Conservation (phyloP, 371 early-diverging fungal genomes). For the Lichtheimia corymbifera region DNA sequence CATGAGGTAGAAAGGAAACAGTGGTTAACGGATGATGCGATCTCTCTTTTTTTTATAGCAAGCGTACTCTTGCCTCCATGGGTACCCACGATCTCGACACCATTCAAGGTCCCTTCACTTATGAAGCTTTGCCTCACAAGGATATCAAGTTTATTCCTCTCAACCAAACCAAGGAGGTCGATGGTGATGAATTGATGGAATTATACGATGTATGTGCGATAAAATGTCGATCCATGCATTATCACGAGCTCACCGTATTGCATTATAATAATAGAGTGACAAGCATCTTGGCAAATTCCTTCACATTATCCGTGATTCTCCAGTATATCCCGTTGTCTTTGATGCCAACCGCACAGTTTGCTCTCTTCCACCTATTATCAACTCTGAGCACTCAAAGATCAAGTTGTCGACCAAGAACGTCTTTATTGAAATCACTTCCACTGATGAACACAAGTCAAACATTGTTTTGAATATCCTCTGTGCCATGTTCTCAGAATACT, state of each 20-base stretch:
- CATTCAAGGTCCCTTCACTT: slow-evolving; percentile 93
- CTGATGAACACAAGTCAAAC: slow-evolving; percentile 94
- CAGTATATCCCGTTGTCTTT: slow-evolving; percentile 91
- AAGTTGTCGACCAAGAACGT: slow-evolving; percentile 95
- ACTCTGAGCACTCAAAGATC: slow-evolving; percentile 98
- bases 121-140: slow-evolving; percentile 88
- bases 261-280: slow-evolving; percentile 52
- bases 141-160: slow-evolving; percentile 95
- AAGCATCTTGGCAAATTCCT: slow-evolving; percentile 90
- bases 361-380: slow-evolving; percentile 99
- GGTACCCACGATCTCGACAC: slow-evolving; percentile 99
- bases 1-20: slow-evolving; percentile 5
- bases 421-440: slow-evolving; percentile 99
- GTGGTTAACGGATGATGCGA: neutral
- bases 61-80: slow-evolving; percentile 96
- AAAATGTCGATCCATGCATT: neutral
- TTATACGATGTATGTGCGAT: slow-evolving; percentile 72
- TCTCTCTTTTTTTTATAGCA: slow-evolving; percentile 44
- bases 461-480: slow-evolving; percentile 92
- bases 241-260: neutral
- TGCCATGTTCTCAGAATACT: slow-evolving; percentile 94
- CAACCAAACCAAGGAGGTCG: slow-evolving; percentile 87
- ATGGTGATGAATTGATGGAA: slow-evolving; percentile 87
- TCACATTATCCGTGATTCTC: slow-evolving; percentile 89
- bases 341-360: slow-evolving; percentile 87